A percentile compares a stretch with the other conserved stretches of the same genome.
phyloP scores from a whole-genome alignment of 495 filamentous ascomycete species.

The Melanomma pulvis-pyrius region DNA sequence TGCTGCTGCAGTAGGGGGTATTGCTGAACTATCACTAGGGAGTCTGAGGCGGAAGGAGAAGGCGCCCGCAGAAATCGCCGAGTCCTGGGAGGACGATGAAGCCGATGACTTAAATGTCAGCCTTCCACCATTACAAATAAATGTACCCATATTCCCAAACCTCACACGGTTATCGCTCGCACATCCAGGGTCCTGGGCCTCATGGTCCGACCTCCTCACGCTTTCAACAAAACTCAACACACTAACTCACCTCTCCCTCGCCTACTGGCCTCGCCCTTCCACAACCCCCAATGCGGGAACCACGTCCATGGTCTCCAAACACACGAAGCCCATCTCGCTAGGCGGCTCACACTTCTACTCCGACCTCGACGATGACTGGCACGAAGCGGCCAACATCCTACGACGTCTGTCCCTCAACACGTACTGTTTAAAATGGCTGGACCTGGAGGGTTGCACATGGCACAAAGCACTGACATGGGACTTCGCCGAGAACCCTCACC shows the following conservation, averaged over 20 bases:
- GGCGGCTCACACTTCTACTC: conserved; percentile 69
- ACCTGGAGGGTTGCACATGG: conserved; percentile 84
- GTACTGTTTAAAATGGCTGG: conserved; percentile 76
- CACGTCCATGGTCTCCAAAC: conserved; percentile 54
- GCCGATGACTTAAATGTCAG: background rate
- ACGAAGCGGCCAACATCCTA: conserved; percentile 68
- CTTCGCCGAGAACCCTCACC: background rate
- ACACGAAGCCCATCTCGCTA: conserved; percentile 55
- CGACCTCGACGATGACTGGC: conserved; percentile 66
- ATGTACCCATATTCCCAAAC: conserved; percentile 48
- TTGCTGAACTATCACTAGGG: conserved; percentile 6
- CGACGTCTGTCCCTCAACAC: conserved; percentile 66
- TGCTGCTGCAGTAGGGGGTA: background rate
- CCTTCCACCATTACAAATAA: conserved; percentile 5
- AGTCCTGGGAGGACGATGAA: conserved; percentile 41
- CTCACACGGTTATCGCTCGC: conserved; percentile 59
- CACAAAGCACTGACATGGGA: conserved; percentile 60
- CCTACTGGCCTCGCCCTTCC: conserved; percentile 83
- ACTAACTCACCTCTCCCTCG: conserved; percentile 76
- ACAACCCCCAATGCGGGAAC: conserved; percentile 55
- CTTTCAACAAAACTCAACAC: conserved; percentile 63
- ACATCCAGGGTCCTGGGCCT: conserved; percentile 51
- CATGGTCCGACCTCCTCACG: conserved; percentile 68
- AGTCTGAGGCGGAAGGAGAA: conserved; percentile 12
- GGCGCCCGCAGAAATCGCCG: conserved; percentile 13